Base-by-base conservation (phyloP, 192 early-diverging fungal species). In the Physocladia obscura region DNA sequence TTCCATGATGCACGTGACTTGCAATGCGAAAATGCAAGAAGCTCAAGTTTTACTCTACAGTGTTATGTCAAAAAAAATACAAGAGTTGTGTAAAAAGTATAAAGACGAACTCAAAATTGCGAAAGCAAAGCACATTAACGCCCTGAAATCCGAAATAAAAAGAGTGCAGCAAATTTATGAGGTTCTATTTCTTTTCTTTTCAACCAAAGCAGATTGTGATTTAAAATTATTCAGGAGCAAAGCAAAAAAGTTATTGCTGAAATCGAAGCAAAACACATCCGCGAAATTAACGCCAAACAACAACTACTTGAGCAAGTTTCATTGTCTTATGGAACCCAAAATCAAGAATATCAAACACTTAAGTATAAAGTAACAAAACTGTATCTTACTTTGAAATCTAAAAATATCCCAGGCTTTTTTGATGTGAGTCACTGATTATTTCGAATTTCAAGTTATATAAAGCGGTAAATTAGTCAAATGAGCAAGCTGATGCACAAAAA, bases 291-390 rank as follows among this genome's bases (percentile, higher is more conserved):
- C 17, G 32, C 38, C 13, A 51, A 38, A 30, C 2, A 26, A 38
- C 15, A 36, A 19, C 15, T 54, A 8, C 40, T 49, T 6, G 58
- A 47, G 17, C 21, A 55, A 24, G 56, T 52, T 39, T 8, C 15
- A 15, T 24, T 35, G 11, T 11, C 37, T 34, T 64, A 31, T 62
- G 15, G 35, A 4, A 50, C 22, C 3, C 39, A 55, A 22, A 61
- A 72, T 34, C 47, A 72, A 52, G 70, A 72, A 36, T 72, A 54
- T 37, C 70, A 72, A 8, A 47, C n/a, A 4, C 30, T 72, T 1
- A 37, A 38, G 31, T 72, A 47, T 50, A 62, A 40, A 6, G 22
- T 58, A 29, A 60, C 70, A 22, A 35, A 56, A 11, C 30, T 44
- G 0, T 72, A 62, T 44, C 27, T 72, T 13, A 26, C 31, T 51